phyloP scores from a whole-genome alignment of 2,329 filamentous ascomycete species.

The Podosphaera leucotricha region DNA sequence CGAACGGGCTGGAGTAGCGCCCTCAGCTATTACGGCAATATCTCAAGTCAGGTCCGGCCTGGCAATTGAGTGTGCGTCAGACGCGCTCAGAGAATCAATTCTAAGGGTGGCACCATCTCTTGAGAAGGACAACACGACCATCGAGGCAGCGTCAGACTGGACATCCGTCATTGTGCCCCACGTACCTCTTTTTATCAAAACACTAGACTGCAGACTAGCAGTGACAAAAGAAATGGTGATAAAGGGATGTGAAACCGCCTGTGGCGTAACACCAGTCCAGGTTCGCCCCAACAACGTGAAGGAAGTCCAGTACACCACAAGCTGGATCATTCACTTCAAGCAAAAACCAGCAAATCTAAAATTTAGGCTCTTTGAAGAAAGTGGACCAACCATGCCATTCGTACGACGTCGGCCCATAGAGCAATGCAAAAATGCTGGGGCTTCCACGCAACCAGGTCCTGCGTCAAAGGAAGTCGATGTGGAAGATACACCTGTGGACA shows the following conservation, averaged over 20 bases:
- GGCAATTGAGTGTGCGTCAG: neutral
- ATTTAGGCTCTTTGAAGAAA: neutral
- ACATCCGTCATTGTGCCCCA: too few species aligned
- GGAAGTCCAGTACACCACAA: neutral
- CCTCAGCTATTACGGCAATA: too few species aligned
- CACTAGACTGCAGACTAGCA: neutral
- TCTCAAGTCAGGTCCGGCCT: too few species aligned
- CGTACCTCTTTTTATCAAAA: neutral
- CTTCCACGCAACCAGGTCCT: neutral
- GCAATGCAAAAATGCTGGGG: neutral
- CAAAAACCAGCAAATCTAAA: neutral
- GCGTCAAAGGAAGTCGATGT: too few species aligned
- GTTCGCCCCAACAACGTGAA: neutral
- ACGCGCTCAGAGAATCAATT: neutral
- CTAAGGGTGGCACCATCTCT: neutral
- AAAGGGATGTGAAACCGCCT: neutral
- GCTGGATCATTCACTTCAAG: neutral
- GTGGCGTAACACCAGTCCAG: neutral
- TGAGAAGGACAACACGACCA: too few species aligned
- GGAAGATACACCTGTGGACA: too few species aligned
- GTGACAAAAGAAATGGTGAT: neutral
- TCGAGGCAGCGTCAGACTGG: too few species aligned
- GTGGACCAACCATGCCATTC: neutral
- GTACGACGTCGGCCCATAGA: neutral
- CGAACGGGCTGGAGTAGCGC: too few species aligned